Evolutionary conservation across 805 yeast genomes (phyloP), one percentile per base, ranked within the genome.

Genomic region (Tetrapisispora namnaoensis): DNA sequence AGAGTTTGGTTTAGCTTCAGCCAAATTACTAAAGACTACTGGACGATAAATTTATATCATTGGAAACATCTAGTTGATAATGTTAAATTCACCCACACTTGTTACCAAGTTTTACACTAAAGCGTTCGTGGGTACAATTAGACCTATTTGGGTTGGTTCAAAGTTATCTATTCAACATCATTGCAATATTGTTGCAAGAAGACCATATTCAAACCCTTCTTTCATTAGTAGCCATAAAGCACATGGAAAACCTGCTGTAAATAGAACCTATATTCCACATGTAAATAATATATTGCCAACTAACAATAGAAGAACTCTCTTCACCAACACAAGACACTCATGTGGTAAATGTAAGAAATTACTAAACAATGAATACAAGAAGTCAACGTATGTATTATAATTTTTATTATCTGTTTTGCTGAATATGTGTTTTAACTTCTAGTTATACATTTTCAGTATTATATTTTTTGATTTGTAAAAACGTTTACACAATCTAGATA

Each of bases 361-460:
- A 30, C 18, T 42, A 18, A 39, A 30, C 32, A 22, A 17, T 44
- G 21, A 42, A 50, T 4, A 11, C 27, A 22, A 47, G 27, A 9
- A 13, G 43, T 18, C n/a, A 46, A 48, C 35, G 56, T 53, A 53
- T 39, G 57, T 54, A 50, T 48, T 16, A 36, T 14, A 37, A 40
- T 66, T 17, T 69, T 72, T 16, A 24, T 24, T 24, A 6, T 17
- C 20, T 17, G n/a, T 37, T 37, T 37, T 14, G 39, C 8, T 37
- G 11, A 4, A 18, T 9, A 86, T 32, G 13, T 42, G 22, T 17
- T n/a, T 18, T 4, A 37, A 37, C 39, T 24, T 8, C 8, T 6
- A 24, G 4, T 24, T 24, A 24, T 24, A 24, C 8, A 24, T 4
- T 24, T 24, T 6, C 28, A 6, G 8, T 24, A 24, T 8, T 8